These are phyloP conservation scores for Pythium plurisporium DNA, from an alignment of 352 stramenopile genomes.

Conservation along the genomic window DNA sequence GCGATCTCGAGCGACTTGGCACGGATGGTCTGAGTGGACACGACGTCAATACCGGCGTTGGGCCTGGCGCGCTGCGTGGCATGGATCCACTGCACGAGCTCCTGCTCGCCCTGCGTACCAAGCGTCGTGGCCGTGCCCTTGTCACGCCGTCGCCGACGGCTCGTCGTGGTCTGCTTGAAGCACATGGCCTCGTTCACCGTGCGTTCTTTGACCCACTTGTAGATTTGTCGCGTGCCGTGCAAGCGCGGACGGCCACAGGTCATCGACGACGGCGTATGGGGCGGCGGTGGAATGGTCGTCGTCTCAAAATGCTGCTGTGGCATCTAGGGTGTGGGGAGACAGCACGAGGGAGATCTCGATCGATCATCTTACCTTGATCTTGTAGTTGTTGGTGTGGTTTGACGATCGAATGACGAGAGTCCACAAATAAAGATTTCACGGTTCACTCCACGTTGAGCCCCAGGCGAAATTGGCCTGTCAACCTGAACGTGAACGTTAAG, in stretches of 20 bases:
- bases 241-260: constrained; percentile 22
- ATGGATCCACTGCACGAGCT: constrained; percentile 33
- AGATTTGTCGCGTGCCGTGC: constrained; percentile 41
- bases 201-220: constrained; percentile 41
- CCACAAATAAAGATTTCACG: too few relatives aligned
- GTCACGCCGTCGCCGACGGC: constrained; percentile 28
- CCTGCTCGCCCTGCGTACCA: constrained; percentile 24
- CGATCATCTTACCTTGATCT: too few relatives aligned
- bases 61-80: constrained; percentile 5
- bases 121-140: constrained; percentile 39
- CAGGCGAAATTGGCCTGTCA: too few relatives aligned
- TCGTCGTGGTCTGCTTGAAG: constrained; percentile 32
- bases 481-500: too few relatives aligned
- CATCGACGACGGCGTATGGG: neutral
- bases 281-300: too few relatives aligned
- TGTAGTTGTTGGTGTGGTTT: too few relatives aligned
- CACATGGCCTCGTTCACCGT: constrained; percentile 31
- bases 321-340: too few relatives aligned
- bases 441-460: too few relatives aligned
- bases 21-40: constrained; percentile 29
- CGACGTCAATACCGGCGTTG: neutral
- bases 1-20: constrained; percentile 35
- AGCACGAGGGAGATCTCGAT: too few relatives aligned
- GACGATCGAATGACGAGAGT: too few relatives aligned
- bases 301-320: too few relatives aligned